Base-by-base conservation (phyloP, 768 basidiomycete genomes). In the Lepiota brunneoincarnata region DNA sequence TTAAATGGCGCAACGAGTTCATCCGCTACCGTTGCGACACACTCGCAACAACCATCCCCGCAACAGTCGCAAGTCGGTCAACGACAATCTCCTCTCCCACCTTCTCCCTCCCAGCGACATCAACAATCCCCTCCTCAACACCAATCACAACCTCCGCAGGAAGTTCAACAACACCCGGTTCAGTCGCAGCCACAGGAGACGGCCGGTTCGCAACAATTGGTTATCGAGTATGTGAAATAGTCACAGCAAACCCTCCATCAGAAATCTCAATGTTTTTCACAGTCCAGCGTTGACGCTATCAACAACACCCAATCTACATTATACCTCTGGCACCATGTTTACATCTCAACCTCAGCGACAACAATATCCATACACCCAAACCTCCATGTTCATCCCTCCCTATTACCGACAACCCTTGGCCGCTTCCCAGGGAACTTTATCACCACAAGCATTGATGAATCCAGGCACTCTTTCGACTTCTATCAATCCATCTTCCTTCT, bases 1-100 rank as follows among this genome's bases (percentile, higher is more conserved):
- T 69, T 90, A 44, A 89, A 90, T 65, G 87, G 86, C 14, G 86
- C 88, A n/a, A 87, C 86, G 10, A 80, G 73, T 1, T 69, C 77
- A 14, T 67, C 75, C 31, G 63, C 74, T 10, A 47, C 72, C 6
- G 55, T 72, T 4, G 50, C 67, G 15, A 57, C 70, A 1, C 66
- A 63, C 46, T 40, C 57, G 20, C 61, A 59, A 41, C 52, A 59
- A 35, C 64, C 58, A 35, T 66, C 60, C 31, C 31, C 7, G 7
- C 58, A 64, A 36, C 61, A 60, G 46, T 57, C 56, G 46, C 62
- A 56, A 35, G 41, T 49, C 48, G 55, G 54, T 31, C 65, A 61
- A 49, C 69, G 58, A 34, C 67, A 55, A 34, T 54, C 53, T 17
- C 38, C 52, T 48, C 53, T 38, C 11, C 48, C 55, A 38, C 65